phyloP scores from a whole-genome alignment of 2,329 filamentous ascomycete genomes.

The Colletotrichum sp. region DNA sequence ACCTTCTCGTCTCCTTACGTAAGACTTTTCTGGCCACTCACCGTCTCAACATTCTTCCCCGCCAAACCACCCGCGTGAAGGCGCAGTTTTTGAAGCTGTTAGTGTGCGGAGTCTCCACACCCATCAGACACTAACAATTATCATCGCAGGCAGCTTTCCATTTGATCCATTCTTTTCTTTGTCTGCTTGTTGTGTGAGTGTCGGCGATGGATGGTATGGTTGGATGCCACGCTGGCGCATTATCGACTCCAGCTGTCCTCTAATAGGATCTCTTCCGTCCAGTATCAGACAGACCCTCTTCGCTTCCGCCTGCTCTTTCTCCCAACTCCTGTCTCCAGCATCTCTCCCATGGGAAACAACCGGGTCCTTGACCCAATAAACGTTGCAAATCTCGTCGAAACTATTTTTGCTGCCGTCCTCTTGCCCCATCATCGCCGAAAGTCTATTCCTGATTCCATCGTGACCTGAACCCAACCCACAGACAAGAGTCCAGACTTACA shows the following conservation, averaged over 20 bases:
- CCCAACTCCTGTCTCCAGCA: background rate
- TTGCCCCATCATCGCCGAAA: background rate
- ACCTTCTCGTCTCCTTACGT: background rate
- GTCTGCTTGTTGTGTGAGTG: background rate
- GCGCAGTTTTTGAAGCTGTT: background rate
- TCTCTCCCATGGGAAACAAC: background rate
- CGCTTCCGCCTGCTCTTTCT: slow-evolving; percentile 9
- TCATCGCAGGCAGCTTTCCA: background rate
- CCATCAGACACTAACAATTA: background rate
- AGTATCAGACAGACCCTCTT: background rate
- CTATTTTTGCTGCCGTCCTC: background rate
- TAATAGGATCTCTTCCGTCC: background rate
- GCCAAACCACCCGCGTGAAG: background rate
- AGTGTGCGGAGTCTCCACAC: background rate
- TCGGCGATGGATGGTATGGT: background rate
- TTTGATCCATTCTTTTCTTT: background rate
- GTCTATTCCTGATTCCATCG: background rate
- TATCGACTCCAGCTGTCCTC: background rate
- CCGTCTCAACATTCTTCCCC: slow-evolving; percentile 1
- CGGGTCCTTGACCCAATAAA: background rate
- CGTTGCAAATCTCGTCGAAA: background rate
- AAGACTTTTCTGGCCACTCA: background rate
- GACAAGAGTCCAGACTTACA: background rate
- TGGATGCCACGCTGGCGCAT: background rate
- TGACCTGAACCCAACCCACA: background rate